A percentile compares a stretch with the other conserved stretches of the same genome.
Evolutionary conservation across 2,329 filamentous ascomycete species (phyloP).

Genomic region (Phialophora verrucosa): DNA sequence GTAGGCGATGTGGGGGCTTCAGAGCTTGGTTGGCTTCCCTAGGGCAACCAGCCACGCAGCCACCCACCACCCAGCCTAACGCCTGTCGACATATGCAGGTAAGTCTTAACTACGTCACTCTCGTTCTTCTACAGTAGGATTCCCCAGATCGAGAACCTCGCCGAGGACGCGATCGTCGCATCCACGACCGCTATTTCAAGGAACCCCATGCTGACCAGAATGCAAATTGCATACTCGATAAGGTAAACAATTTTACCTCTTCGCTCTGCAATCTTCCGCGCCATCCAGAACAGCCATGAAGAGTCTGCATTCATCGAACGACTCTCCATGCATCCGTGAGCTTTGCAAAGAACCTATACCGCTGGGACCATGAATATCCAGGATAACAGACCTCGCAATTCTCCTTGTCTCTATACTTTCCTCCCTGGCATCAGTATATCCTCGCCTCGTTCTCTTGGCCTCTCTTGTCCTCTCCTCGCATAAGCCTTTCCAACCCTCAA

Average conservation of each 20-base stretch:
- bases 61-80: too few species aligned
- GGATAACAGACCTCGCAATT: background rate
- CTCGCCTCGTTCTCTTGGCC: background rate
- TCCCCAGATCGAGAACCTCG: constrained; percentile 1
- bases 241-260: background rate
- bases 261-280: background rate
- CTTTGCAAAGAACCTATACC: background rate
- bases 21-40: constrained; percentile 3
- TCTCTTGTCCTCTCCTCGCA: background rate
- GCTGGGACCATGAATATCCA: background rate
- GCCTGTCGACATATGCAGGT: too few species aligned
- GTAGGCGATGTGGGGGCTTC: background rate
- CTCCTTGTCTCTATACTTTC: background rate
- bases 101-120: background rate
- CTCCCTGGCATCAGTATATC: background rate
- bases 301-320: background rate
- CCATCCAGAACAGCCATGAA: background rate
- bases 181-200: constrained; percentile 5
- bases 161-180: background rate
- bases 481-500: background rate
- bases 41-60: background rate
- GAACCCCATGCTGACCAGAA: constrained; percentile 2
- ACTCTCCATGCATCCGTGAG: background rate
- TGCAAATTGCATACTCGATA: background rate
- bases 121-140: background rate